Evolutionary conservation across 129 eudicot genomes (phyloP).

Genomic region (Tagetes patula): DNA sequence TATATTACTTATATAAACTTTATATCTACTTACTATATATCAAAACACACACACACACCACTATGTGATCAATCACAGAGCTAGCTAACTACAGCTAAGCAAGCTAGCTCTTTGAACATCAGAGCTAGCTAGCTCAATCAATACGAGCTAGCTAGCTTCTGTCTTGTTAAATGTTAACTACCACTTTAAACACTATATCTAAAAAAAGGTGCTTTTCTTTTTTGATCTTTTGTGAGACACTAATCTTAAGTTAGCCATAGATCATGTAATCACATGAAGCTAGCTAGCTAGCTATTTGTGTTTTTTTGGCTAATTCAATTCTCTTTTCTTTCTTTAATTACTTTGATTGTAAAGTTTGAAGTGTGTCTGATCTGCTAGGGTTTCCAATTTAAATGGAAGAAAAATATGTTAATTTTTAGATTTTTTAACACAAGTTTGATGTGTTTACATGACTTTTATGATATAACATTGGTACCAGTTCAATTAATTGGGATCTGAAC

Average conservation of each 20-base stretch:
- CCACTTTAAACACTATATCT: background rate
- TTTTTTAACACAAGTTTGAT: too few relatives aligned
- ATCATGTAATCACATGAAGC: conserved; percentile 36
- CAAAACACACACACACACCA: conserved; percentile 22
- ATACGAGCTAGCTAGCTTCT: too few relatives aligned
- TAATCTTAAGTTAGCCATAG: conserved; percentile 30
- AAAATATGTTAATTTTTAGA: too few relatives aligned
- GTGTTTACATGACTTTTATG: conserved; percentile 8
- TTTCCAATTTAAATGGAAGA: conserved; percentile 21
- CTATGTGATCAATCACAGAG: conserved; percentile 26
- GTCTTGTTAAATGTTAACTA: too few relatives aligned
- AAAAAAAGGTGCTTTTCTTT: conserved; percentile 40
- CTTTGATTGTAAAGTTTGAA: conserved; percentile 32
- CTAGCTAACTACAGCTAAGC: background rate
- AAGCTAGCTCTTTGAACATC: conserved; percentile 27
- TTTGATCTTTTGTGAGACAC: conserved; percentile 19
- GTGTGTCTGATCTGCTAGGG: conserved; percentile 51
- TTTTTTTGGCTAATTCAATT: conserved; percentile 23
- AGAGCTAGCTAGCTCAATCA: conserved; percentile 6
- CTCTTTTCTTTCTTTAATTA: conserved; percentile 25
- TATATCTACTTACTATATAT: background rate
- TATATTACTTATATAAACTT: conserved; percentile 21
- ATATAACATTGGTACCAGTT: conserved; percentile 15
- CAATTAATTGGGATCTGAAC: conserved; percentile 1
- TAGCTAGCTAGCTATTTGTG: conserved; percentile 16